Base-by-base conservation (phyloP, 371 early-diverging fungal genomes). In the Phascolomyces articulosus region DNA sequence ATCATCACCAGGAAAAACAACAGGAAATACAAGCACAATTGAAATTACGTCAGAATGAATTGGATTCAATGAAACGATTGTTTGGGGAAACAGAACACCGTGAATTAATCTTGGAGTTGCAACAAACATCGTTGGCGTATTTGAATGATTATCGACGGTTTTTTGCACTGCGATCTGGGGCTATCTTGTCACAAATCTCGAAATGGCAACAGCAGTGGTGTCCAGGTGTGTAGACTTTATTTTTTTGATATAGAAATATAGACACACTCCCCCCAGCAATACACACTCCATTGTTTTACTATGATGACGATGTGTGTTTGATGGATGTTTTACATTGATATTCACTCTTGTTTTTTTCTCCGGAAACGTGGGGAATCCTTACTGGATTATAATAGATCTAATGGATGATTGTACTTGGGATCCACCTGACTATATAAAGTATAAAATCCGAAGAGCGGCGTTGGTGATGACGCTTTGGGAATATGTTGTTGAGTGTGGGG, bases 141-240 rank as follows among this genome's bases (percentile, higher is more conserved):
- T 55, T 80, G 41, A 80, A 80, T 58, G 80, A 80, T 63, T 77
- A 73, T 48, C 63, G 78, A 8, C 65, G 80, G 1, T 54, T 69
- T n/a, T 80, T 77, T 66, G 63, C 74, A 3, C 27, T 72, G 7
- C 65, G 71, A 18, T 65, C 71, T 2, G 51, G 59, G 24, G 53
- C 65, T 9, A 51, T 72, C 1, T 24, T 81, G 10, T 70, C 73
- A 9, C 67, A 70, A 53, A 53, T 79, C 16, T 40, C 61, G 38
- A 58, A 81, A 40, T 70, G 79, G 80, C 70, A 74, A 67, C 15
- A 78, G 65, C 20, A 70, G 63, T 13, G 68, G 68, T 21, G 59
- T 47, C 27, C 58, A 53, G 60, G 47, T 59, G 16, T 16, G 47
- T 40, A n/a, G n/a, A n/a, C n/a, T n/a, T n/a, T n/a, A n/a, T n/a